phyloP scores from a whole-genome alignment of 257 asterid species.

The Dorcoceras hygrometricum region DNA sequence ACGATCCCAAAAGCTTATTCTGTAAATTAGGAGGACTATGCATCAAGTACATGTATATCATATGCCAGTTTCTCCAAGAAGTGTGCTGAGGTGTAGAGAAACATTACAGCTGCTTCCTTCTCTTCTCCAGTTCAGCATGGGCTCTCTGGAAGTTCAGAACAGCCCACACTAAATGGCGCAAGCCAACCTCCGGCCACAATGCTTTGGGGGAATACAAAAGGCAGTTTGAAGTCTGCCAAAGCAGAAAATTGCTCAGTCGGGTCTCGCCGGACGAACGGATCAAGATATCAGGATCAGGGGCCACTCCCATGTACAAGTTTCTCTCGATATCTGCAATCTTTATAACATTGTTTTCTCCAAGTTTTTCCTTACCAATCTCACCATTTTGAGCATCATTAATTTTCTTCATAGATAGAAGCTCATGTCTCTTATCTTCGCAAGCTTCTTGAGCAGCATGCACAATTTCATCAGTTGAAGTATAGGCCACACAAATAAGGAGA shows the following conservation, averaged over 20 bases:
- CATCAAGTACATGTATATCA: neutral
- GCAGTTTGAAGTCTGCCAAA: conserved; percentile 69
- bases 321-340: conserved; percentile 55
- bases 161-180: conserved; percentile 67
- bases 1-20: neutral
- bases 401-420: conserved; percentile 17
- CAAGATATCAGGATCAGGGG: conserved; percentile 70
- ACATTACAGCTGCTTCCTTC: conserved; percentile 34
- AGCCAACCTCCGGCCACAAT: conserved; percentile 75
- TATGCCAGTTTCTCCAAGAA: neutral
- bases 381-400: neutral
- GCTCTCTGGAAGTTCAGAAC: conserved; percentile 57
- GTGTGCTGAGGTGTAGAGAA: neutral
- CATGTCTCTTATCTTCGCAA: conserved; percentile 35
- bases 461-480: conserved; percentile 73
- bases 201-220: conserved; percentile 58
- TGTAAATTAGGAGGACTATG: neutral
- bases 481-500: conserved; percentile 64
- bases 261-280: conserved; percentile 56
- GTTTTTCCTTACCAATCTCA: conserved; percentile 19
- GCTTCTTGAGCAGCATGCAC: conserved; percentile 47
- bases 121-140: conserved; percentile 45
- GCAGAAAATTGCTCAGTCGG: conserved; percentile 60
- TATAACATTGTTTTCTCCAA: conserved; percentile 19
- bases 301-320: conserved; percentile 59